Conservation (phyloP, 176 grass and related monocot genomes). For the Hyparrhenia diplandra region DNA sequence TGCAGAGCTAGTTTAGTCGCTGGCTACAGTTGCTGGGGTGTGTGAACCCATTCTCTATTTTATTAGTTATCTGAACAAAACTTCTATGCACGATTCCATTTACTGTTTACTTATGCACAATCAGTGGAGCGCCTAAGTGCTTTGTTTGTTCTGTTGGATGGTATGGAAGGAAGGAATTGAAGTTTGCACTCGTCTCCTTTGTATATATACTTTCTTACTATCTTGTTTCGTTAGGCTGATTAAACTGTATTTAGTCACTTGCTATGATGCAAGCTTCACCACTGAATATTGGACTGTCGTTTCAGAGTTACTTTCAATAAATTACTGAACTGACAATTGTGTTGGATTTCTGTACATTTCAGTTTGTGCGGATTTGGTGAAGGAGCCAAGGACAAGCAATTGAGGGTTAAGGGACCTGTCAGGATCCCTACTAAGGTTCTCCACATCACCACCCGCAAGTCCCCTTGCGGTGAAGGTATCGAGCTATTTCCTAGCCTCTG, state of each 20-base stretch:
- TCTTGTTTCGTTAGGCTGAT: not conserved
- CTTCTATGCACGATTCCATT: not conserved
- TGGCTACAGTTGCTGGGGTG: not conserved
- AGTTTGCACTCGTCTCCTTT: not conserved
- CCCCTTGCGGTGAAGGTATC: constrained; percentile 48
- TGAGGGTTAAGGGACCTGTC: constrained; percentile 43
- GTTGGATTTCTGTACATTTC: not conserved
- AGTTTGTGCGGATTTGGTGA: constrained; percentile 50
- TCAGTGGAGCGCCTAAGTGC: not conserved
- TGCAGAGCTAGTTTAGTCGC: not conserved
- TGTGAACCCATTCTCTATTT: not conserved
- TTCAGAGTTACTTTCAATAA: not conserved
- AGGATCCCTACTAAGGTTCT: constrained; percentile 56
- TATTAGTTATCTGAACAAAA: not conserved
- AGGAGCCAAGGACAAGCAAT: constrained; percentile 52
- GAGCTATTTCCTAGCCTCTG: not conserved
- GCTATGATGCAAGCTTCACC: not conserved
- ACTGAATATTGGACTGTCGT: not conserved
- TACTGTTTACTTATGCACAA: not conserved
- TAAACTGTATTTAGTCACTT: not conserved
- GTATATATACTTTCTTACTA: not conserved
- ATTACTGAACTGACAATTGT: not conserved
- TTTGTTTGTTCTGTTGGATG: not conserved
- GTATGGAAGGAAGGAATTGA: not conserved
- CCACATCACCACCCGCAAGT: constrained; percentile 50